Percentiles rank a stretch among this genome's conserved stretches.
Evolutionary conservation across 2,329 filamentous ascomycete genomes (phyloP).

Genomic region (Gnomoniopsis sp.): DNA sequence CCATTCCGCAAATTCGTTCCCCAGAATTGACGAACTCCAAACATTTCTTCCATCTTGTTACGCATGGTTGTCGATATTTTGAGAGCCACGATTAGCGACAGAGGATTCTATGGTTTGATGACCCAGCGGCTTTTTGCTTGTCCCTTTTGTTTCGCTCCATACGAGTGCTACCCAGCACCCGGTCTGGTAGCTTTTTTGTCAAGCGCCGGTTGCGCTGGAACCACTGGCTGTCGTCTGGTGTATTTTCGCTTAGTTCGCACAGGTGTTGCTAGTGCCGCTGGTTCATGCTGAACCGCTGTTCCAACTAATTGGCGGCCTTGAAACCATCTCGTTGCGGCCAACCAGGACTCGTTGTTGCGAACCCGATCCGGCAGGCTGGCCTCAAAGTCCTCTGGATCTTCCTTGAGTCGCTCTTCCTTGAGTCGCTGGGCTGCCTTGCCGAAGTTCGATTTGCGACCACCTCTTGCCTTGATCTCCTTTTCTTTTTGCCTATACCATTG

Average conservation of each 20-base stretch:
- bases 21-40: too few species aligned
- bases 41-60: too few species aligned
- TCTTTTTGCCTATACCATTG: conserved; percentile 47
- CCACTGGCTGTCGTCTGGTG: conserved; percentile 9
- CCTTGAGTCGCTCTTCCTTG: conserved; percentile 27
- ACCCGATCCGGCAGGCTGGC: conserved; percentile 42
- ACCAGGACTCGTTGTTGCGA: conserved; percentile 41
- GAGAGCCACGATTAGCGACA: too few species aligned
- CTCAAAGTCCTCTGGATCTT: conserved; percentile 21
- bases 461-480: conserved; percentile 46
- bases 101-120: too few species aligned
- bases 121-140: too few species aligned
- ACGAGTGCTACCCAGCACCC: neutral
- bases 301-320: neutral
- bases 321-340: conserved; percentile 34
- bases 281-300: neutral
- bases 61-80: too few species aligned
- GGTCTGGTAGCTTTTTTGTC: neutral
- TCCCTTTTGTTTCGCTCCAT: neutral
- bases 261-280: conserved; percentile 6
- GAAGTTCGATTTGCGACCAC: conserved; percentile 47
- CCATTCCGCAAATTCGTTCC: neutral
- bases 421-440: conserved; percentile 41
- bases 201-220: neutral
- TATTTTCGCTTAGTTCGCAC: conserved; percentile 11